Conservation (phyloP, 768 basidiomycete genomes). For the Lactarius hengduanensis region DNA sequence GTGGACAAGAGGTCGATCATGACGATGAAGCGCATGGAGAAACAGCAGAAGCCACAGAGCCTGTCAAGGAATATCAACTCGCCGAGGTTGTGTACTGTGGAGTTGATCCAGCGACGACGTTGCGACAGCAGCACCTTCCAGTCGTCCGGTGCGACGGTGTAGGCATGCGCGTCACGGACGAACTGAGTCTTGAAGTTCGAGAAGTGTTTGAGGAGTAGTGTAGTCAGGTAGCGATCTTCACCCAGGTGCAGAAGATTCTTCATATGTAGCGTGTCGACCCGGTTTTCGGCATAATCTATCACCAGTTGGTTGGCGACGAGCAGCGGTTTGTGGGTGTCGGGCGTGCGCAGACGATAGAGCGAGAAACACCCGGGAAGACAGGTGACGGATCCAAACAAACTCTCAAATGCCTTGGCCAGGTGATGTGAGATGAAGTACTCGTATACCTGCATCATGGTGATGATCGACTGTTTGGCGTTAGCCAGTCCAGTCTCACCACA, state of each 20-base stretch:
- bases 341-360: constrained; percentile 91
- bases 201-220: constrained; percentile 94
- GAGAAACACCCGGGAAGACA: constrained; percentile 99
- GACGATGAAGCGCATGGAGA: constrained; percentile 98
- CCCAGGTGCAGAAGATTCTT: constrained; percentile 97
- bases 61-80: constrained; percentile 90
- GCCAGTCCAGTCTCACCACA: constrained; percentile 94
- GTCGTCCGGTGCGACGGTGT: constrained; percentile 92
- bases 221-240: constrained; percentile 99
- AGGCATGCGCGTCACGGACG: constrained; percentile 89
- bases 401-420: constrained; percentile 97
- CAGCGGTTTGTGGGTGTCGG: constrained; percentile 94
- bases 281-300: constrained; percentile 91
- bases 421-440: constrained; percentile 99
- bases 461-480: constrained; percentile 91
- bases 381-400: constrained; percentile 94
- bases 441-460: constrained; percentile 99
- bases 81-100: constrained; percentile 94
- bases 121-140: constrained; percentile 94
- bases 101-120: constrained; percentile 99
- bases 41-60: constrained; percentile 96
- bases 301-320: constrained; percentile 90
- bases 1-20: constrained; percentile 95
- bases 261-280: constrained; percentile 96
- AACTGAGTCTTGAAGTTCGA: constrained; percentile 93